These are phyloP conservation scores for Aspergillus pseudoterreus DNA, from an alignment of 2,329 filamentous ascomycete species.

Conservation along the genomic window DNA sequence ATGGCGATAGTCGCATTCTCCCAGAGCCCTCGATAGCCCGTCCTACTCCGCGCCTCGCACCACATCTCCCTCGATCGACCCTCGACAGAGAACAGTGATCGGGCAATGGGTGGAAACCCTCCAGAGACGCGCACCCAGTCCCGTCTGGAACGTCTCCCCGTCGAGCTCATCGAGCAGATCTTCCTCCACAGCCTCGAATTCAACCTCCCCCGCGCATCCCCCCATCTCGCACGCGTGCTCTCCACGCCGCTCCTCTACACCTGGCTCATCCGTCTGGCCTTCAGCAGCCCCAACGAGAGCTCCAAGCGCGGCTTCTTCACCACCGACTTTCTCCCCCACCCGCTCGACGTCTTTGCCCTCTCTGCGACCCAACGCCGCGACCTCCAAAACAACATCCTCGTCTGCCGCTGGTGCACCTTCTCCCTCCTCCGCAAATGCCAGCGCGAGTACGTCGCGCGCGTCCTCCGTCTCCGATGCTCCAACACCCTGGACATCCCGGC, in stretches of 20 bases:
- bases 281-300: constrained; percentile 35
- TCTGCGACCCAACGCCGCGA: constrained; percentile 22
- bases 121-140: constrained; percentile 16
- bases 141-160: constrained; percentile 43
- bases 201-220: constrained; percentile 45
- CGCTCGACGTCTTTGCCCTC: constrained; percentile 32
- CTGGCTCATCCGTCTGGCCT: constrained; percentile 42
- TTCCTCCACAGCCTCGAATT: constrained; percentile 50
- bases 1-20: too few species aligned
- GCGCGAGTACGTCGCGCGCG: constrained; percentile 34
- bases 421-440: constrained; percentile 38
- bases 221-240: constrained; percentile 36
- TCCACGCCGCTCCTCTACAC: constrained; percentile 40
- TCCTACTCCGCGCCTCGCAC: not conserved
- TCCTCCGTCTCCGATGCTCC: constrained; percentile 26
- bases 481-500: constrained; percentile 22
- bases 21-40: too few species aligned
- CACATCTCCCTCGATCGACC: not conserved
- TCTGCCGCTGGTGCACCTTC: constrained; percentile 41
- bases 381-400: constrained; percentile 36
- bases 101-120: constrained; percentile 13
- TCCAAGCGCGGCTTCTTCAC: constrained; percentile 32
- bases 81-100: not conserved
- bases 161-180: constrained; percentile 50
- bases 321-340: constrained; percentile 36